A percentile compares a stretch with the other conserved stretches of the same genome.
These are phyloP conservation scores for Coemansia sp. DNA, from an alignment of 192 early-diverging fungal species.

Conservation along the genomic window DNA sequence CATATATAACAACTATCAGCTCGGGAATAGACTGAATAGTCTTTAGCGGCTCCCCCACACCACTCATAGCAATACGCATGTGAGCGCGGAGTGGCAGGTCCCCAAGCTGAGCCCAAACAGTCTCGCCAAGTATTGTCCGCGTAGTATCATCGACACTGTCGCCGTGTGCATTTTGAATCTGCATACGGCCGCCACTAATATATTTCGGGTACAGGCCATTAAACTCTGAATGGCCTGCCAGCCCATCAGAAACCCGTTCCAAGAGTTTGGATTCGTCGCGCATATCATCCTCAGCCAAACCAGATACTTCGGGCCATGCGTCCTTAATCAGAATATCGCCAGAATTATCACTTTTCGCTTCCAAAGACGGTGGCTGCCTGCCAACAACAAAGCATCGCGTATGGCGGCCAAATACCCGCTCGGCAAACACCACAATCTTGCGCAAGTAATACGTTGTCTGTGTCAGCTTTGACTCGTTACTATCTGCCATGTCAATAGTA, in stretches of 20 bases:
- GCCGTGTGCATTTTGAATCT: not conserved
- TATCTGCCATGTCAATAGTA: constrained; percentile 1
- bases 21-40: constrained; percentile 1
- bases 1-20: constrained; percentile 16
- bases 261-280: not conserved
- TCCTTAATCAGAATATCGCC: constrained; percentile 9
- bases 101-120: constrained; percentile 1
- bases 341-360: not conserved
- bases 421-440: too few species aligned
- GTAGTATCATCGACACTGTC: constrained; percentile 1
- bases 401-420: too few species aligned
- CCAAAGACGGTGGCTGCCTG: not conserved
- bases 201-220: constrained; percentile 4
- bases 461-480: not conserved
- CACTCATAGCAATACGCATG: constrained; percentile 10
- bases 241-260: not conserved
- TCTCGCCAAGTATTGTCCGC: not conserved
- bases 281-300: not conserved
- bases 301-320: not conserved
- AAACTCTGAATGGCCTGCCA: not conserved
- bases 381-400: constrained; percentile 1
- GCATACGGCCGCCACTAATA: constrained; percentile 7
- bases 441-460: constrained; percentile 4
- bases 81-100: constrained; percentile 4
- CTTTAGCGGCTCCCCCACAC: constrained; percentile 14